A percentile compares a stretch with the other conserved stretches of the same genome.
Evolutionary conservation across 78 protist species (phyloP).

Genomic region (Emiliania huxleyi): DNA sequence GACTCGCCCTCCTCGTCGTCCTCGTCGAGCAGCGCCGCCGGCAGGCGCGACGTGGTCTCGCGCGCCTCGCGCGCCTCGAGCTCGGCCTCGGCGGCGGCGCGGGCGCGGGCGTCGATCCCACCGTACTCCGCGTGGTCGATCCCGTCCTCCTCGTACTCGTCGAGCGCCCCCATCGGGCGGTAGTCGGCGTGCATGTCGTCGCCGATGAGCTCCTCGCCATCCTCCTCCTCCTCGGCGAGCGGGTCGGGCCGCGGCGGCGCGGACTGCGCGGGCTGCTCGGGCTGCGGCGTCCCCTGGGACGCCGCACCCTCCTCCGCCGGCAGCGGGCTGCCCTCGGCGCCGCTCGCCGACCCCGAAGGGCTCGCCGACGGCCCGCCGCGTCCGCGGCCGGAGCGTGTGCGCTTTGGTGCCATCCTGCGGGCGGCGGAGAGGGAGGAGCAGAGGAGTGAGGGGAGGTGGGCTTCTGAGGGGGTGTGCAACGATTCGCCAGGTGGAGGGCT

Average conservation of each 20-base stretch:
- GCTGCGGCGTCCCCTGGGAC: not conserved
- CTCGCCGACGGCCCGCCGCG: no score
- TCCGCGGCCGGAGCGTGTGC: no score
- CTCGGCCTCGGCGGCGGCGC: constrained; percentile 29
- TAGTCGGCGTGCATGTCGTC: constrained; percentile 32
- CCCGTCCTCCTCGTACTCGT: constrained; percentile 38
- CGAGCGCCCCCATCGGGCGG: constrained; percentile 30
- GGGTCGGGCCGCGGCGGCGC: not conserved
- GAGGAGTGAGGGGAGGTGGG: no score
- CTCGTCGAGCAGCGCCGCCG: not conserved
- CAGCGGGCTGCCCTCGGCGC: not conserved
- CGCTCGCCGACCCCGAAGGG: no score
- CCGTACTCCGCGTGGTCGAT: constrained; percentile 33
- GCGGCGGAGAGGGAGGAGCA: no score
- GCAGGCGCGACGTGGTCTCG: not conserved
- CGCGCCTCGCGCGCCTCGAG: not conserved
- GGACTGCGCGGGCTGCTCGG: not conserved
- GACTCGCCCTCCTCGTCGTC: constrained; percentile 2
- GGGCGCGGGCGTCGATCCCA: not conserved
- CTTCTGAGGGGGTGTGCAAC: no score
- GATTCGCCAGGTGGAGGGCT: no score
- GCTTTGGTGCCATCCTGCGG: no score
- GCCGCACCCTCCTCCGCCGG: not conserved
- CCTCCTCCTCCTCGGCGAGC: constrained; percentile 4
- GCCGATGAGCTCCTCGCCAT: constrained; percentile 18